A percentile compares a stretch with the other conserved stretches of the same genome.
Conservation (phyloP, 2,329 filamentous ascomycete species). For the Talaromyces sp. region DNA sequence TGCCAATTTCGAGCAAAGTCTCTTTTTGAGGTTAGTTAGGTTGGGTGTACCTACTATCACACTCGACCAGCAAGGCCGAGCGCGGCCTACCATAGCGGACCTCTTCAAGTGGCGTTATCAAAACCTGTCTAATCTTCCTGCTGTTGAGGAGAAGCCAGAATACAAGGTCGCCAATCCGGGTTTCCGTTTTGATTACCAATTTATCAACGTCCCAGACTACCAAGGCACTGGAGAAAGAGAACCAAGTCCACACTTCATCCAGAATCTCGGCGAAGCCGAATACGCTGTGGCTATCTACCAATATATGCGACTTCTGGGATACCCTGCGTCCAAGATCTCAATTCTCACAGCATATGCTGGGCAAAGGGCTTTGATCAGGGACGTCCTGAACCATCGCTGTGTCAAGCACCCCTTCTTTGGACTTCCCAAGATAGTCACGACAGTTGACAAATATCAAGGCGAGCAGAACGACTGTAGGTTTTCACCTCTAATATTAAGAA, state of each 20-base stretch:
- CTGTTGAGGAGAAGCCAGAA: conserved; percentile 63
- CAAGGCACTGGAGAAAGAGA: conserved; percentile 84
- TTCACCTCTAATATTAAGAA: conserved; percentile 21
- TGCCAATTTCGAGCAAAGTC: conserved; percentile 90
- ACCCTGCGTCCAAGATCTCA: conserved; percentile 76
- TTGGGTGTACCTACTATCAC: conserved; percentile 87
- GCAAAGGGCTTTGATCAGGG: conserved; percentile 79
- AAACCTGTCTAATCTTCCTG: conserved; percentile 71
- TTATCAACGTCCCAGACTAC: conserved; percentile 92
- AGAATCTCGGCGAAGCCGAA: conserved; percentile 94
- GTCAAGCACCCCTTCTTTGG: conserved; percentile 80
- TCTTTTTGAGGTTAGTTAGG: conserved; percentile 86
- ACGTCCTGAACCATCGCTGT: conserved; percentile 81
- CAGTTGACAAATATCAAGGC: conserved; percentile 97
- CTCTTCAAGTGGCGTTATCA: conserved; percentile 94
- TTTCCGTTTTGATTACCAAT: conserved; percentile 92
- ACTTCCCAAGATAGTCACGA: conserved; percentile 81
- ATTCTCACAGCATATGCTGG: conserved; percentile 94
- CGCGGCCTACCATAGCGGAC: conserved; percentile 77
- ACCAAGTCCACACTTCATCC: conserved; percentile 89
- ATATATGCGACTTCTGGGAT: conserved; percentile 95
- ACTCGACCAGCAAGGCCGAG: conserved; percentile 89
- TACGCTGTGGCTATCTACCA: conserved; percentile 94
- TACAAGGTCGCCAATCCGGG: conserved; percentile 83
- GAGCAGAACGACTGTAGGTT: conserved; percentile 95